Conservation (phyloP, 441 rosid genomes). For the Pelargonium citronellum region DNA sequence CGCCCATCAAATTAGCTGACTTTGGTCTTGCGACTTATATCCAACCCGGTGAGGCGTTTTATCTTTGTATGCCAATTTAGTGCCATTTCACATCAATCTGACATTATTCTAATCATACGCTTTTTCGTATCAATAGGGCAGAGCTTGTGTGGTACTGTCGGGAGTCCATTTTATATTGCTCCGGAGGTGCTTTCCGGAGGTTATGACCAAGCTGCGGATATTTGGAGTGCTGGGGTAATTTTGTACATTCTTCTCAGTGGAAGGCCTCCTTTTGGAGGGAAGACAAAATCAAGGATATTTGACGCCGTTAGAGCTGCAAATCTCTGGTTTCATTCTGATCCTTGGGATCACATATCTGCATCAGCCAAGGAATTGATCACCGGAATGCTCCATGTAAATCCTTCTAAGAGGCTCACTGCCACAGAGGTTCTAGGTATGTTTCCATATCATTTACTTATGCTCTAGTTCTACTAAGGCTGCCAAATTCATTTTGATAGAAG, state of each 20-base stretch:
- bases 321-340: slow-evolving; percentile 57
- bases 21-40: slow-evolving; percentile 90
- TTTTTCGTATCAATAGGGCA: slow-evolving; percentile 39
- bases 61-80: neutral
- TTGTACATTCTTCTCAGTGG: slow-evolving; percentile 79
- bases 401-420: slow-evolving; percentile 61
- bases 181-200: slow-evolving; percentile 80
- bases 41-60: slow-evolving; percentile 43
- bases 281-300: slow-evolving; percentile 72
- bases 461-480: neutral
- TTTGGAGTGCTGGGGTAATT: slow-evolving; percentile 92
- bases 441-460: neutral
- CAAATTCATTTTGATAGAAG: neutral
- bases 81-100: neutral
- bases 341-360: slow-evolving; percentile 57
- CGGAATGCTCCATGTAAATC: slow-evolving; percentile 67
- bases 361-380: slow-evolving; percentile 59
- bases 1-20: slow-evolving; percentile 81
- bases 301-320: slow-evolving; percentile 77
- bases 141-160: slow-evolving; percentile 70
- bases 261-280: slow-evolving; percentile 85
- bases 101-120: slow-evolving; percentile 17
- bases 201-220: slow-evolving; percentile 77
- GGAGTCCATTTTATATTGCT: slow-evolving; percentile 86
- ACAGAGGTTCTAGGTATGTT: slow-evolving; percentile 57